Percentiles rank a stretch among this genome's conserved stretches.
Conservation (phyloP, 306 rosid genomes). For the Hippophae gyantsensis region DNA sequence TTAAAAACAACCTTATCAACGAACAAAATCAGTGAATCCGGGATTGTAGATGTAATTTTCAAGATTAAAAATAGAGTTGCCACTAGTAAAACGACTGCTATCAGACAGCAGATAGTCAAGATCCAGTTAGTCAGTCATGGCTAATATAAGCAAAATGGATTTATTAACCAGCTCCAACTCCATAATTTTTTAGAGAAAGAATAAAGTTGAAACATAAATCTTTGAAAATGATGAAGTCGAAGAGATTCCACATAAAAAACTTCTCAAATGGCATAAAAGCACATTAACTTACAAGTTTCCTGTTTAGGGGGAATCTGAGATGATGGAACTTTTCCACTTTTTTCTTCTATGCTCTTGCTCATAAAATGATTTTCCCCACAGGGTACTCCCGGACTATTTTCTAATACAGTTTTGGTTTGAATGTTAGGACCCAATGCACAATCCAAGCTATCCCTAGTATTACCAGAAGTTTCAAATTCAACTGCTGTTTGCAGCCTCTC, state of each 20-base stretch:
- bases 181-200: too few relatives aligned
- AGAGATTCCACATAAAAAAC: background rate
- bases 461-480: conserved; percentile 36
- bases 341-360: conserved; percentile 38
- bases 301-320: conserved; percentile 34
- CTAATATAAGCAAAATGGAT: background rate
- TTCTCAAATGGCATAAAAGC: background rate
- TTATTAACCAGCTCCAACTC: background rate
- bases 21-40: too few relatives aligned
- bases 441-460: conserved; percentile 29
- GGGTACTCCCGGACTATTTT: conserved; percentile 38
- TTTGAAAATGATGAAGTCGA: background rate
- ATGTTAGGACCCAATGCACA: conserved; percentile 25
- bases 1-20: too few relatives aligned
- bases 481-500: conserved; percentile 37
- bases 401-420: conserved; percentile 31
- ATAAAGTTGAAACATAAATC: too few relatives aligned
- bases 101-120: background rate
- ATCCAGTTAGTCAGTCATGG: background rate
- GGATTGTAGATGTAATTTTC: too few relatives aligned
- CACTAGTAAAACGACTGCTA: too few relatives aligned
- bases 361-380: conserved; percentile 48
- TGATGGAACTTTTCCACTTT: conserved; percentile 33
- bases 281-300: conserved; percentile 47
- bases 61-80: too few relatives aligned